phyloP scores from a whole-genome alignment of 2,329 filamentous ascomycete species.

The Hortaea werneckii region DNA sequence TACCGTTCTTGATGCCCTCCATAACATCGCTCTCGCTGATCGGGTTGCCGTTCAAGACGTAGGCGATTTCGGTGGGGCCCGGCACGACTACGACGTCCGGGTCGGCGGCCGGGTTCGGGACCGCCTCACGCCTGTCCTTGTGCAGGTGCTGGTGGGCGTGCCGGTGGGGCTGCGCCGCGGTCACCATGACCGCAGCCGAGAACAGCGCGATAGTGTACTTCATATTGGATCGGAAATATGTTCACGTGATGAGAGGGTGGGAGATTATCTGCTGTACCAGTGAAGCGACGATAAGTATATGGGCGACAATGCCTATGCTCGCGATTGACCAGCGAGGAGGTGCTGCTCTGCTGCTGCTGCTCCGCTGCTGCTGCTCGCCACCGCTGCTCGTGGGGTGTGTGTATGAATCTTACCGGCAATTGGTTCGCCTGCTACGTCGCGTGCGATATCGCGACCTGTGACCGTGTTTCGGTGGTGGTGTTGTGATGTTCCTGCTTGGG shows the following conservation, averaged over 20 bases:
- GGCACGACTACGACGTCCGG: constrained; percentile 46
- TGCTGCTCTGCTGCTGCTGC: no score
- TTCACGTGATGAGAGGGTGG: no score
- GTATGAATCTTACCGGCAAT: neutral
- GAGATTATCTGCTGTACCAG: constrained; percentile 4
- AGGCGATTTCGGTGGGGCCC: constrained; percentile 57
- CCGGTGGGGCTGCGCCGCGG: constrained; percentile 48
- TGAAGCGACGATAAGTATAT: constrained; percentile 15
- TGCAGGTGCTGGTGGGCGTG: constrained; percentile 52
- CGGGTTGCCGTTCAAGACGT: constrained; percentile 56
- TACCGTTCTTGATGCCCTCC: constrained; percentile 59
- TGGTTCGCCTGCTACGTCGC: neutral
- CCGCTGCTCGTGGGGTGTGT: neutral
- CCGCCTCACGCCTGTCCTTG: constrained; percentile 46
- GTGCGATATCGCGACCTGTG: neutral
- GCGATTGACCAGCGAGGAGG: neutral
- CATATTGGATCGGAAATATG: constrained; percentile 17
- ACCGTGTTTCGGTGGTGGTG: neutral
- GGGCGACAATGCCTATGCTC: neutral
- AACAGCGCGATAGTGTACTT: constrained; percentile 27
- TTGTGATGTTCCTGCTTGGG: neutral
- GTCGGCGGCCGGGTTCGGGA: constrained; percentile 32
- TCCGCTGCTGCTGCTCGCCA: neutral
- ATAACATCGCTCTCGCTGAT: constrained; percentile 57
- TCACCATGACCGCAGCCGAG: constrained; percentile 30